These are phyloP conservation scores for Stagonosporopsis cucurbitacearum DNA, from an alignment of 2,329 filamentous ascomycete genomes.

Conservation along the genomic window DNA sequence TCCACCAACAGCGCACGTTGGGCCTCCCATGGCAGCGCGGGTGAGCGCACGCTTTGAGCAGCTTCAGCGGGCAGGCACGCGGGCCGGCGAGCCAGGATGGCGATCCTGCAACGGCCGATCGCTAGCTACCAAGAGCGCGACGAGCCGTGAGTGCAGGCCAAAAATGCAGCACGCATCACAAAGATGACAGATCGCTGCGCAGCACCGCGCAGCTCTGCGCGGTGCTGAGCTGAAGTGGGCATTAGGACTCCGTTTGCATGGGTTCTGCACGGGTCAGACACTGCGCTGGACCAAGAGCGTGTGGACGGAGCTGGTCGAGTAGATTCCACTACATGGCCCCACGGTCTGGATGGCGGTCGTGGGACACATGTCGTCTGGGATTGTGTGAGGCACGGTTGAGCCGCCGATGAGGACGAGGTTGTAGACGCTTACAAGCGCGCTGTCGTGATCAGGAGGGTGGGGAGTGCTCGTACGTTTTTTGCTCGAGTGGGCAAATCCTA, in stretches of 20 bases:
- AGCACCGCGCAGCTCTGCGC: background rate
- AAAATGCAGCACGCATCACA: conserved; percentile 7
- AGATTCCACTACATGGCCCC: background rate
- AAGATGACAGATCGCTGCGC: conserved; percentile 3
- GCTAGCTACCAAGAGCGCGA: conserved; percentile 22
- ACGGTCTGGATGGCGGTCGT: background rate
- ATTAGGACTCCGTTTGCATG: background rate
- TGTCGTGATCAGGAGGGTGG: conserved; percentile 1
- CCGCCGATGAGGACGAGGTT: conserved; percentile 4
- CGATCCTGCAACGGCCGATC: conserved; percentile 23
- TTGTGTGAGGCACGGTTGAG: conserved; percentile 3
- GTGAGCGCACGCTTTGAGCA: conserved; percentile 4
- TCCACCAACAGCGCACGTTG: background rate
- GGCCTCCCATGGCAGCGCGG: background rate
- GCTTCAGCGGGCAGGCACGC: conserved; percentile 16
- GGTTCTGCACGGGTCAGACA: background rate
- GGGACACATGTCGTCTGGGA: background rate
- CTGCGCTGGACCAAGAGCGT: background rate
- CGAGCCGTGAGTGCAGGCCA: conserved; percentile 17
- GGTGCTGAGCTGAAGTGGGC: conserved; percentile 2
- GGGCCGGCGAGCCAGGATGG: conserved; percentile 22
- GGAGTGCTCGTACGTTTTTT: background rate
- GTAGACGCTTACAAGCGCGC: conserved; percentile 3
- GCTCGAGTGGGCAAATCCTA: background rate
- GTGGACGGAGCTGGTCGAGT: conserved; percentile 12